Percentiles rank a stretch among this genome's conserved stretches.
phyloP scores from a whole-genome alignment of 2,329 filamentous ascomycete species.

The Cryoendolithus antarcticus region DNA sequence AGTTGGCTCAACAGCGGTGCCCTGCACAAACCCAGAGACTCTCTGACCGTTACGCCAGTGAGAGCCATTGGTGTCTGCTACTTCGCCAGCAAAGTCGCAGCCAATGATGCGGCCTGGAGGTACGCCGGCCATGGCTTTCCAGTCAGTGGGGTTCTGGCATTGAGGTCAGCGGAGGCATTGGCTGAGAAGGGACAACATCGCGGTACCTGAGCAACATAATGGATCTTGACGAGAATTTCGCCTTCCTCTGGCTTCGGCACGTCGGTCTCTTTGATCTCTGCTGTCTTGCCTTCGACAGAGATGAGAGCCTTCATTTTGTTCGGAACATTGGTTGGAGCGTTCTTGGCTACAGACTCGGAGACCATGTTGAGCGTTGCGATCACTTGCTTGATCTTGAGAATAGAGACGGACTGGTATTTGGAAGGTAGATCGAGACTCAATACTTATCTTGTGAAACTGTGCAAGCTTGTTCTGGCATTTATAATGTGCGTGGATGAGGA shows the following conservation, averaged over 20 bases:
- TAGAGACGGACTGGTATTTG: no score
- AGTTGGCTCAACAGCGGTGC: slow-evolving; percentile 3
- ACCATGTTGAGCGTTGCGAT: no score
- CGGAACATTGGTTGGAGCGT: no score
- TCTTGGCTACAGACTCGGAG: no score
- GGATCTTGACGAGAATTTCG: slow-evolving; percentile 17
- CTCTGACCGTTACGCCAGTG: slow-evolving; percentile 4
- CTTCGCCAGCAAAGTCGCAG: slow-evolving; percentile 19
- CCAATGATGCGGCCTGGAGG: slow-evolving; percentile 12
- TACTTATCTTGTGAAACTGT: no score
- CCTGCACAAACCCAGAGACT: slow-evolving; percentile 5
- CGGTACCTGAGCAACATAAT: slow-evolving; percentile 10
- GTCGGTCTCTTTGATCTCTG: slow-evolving; percentile 10
- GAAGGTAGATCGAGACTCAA: no score
- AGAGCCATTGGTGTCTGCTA: slow-evolving; percentile 11
- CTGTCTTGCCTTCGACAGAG: slow-evolving; percentile 2
- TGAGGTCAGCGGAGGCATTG: no score
- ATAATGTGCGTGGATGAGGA: no score
- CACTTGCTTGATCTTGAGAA: no score
- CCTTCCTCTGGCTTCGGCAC: slow-evolving; percentile 14
- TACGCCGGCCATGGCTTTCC: slow-evolving; percentile 7
- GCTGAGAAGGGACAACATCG: no score
- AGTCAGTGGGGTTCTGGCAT: slow-evolving; percentile 16
- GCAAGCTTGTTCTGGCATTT: no score
- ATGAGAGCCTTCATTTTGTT: slow-evolving; percentile 4